Conservation (phyloP, 2,329 filamentous ascomycete genomes). For the Talaromyces funiculosus region DNA sequence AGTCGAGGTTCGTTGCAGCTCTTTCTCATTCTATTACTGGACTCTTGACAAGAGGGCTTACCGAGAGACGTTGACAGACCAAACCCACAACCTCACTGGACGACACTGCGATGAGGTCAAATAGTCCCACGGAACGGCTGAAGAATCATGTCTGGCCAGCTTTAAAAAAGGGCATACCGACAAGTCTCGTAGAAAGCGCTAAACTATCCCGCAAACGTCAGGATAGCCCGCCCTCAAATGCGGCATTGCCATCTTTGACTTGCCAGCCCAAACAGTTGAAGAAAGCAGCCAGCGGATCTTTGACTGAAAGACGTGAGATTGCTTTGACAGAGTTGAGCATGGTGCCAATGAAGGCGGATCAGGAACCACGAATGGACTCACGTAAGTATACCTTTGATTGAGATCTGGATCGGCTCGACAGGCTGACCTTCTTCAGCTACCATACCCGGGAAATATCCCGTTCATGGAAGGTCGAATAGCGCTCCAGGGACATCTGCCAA, state of each 20-base stretch:
- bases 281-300: slow-evolving; percentile 13
- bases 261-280: slow-evolving; percentile 10
- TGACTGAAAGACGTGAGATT: slow-evolving; percentile 18
- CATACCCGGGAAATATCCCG: slow-evolving; percentile 23
- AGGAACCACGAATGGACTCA: slow-evolving; percentile 21
- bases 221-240: neutral
- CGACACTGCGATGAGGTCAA: neutral
- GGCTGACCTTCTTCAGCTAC: slow-evolving; percentile 20
- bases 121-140: slow-evolving; percentile 16
- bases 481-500: slow-evolving; percentile 17
- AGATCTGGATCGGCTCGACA: neutral
- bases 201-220: slow-evolving; percentile 5
- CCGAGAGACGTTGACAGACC: neutral
- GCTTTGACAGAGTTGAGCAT: slow-evolving; percentile 18
- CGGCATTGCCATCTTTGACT: neutral
- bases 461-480: slow-evolving; percentile 24
- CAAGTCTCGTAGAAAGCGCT: slow-evolving; percentile 12
- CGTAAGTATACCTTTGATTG: slow-evolving; percentile 18
- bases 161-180: slow-evolving; percentile 17
- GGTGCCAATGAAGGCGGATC: slow-evolving; percentile 17
- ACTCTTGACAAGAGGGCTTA: neutral
- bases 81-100: neutral
- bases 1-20: slow-evolving; percentile 16
- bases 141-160: slow-evolving; percentile 20
- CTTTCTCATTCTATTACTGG: neutral